These are phyloP conservation scores for Tubosaeta brunneosetosa DNA, from an alignment of 768 basidiomycete species.

Conservation along the genomic window DNA sequence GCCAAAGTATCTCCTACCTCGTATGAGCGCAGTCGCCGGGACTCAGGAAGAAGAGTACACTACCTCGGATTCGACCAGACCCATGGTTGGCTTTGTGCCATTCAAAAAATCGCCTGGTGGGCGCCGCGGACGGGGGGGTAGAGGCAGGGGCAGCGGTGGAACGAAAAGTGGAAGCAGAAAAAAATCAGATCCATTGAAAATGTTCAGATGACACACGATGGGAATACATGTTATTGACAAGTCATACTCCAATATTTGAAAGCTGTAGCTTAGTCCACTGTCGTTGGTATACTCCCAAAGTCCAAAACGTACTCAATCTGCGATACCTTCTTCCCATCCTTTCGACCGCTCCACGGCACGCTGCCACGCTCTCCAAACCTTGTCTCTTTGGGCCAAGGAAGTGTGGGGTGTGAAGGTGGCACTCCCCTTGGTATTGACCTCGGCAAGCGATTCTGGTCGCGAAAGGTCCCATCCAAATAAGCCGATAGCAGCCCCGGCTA, in stretches of 20 bases:
- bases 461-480: slow-evolving; percentile 91
- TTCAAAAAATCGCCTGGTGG: slow-evolving; percentile 56
- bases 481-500: slow-evolving; percentile 83
- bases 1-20: slow-evolving; percentile 87
- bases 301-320: slow-evolving; percentile 14
- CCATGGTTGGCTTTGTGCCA: slow-evolving; percentile 57
- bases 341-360: slow-evolving; percentile 80
- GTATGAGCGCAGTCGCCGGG: slow-evolving; percentile 48
- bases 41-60: slow-evolving; percentile 26
- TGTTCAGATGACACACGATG: slow-evolving; percentile 43
- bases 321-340: slow-evolving; percentile 68
- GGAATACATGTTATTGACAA: not conserved
- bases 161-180: slow-evolving; percentile 45
- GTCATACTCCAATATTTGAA: not conserved
- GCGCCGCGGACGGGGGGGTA: slow-evolving; percentile 52
- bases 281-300: not conserved
- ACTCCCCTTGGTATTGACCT: slow-evolving; percentile 86
- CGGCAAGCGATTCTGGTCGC: slow-evolving; percentile 73
- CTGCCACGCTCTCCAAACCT: slow-evolving; percentile 80
- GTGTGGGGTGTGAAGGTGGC: slow-evolving; percentile 60
- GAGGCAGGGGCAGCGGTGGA: slow-evolving; percentile 36
- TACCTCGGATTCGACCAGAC: slow-evolving; percentile 6
- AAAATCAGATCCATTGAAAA: slow-evolving; percentile 80
- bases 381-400: slow-evolving; percentile 49
- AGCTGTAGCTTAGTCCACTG: too few species aligned